Base-by-base conservation (phyloP, 2,329 filamentous ascomycete species). In the Clonostachys sp. region DNA sequence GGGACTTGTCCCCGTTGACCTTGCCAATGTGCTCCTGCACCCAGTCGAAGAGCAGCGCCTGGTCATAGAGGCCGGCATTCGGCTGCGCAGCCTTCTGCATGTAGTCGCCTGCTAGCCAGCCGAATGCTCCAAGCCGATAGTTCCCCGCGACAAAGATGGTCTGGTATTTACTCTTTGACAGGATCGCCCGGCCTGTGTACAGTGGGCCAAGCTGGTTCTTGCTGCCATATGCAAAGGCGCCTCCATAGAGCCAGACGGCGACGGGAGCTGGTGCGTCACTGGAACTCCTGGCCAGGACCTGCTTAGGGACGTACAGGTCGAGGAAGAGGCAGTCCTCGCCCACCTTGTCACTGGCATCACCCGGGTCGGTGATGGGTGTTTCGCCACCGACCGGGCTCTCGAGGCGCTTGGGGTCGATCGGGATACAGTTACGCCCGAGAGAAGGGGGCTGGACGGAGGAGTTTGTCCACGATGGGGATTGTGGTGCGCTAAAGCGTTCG, bases 71-170 rank as follows among this genome's bases (percentile, higher is more conserved):
- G 2, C 87, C 87, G 54, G 82, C 83, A 61, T 91, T 91, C 34
- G 83, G 59, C 48, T 74, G 77, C 3, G 20, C 42, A 6, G 33
- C 30, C n/a, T 44, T 34, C 33, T 44, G 20, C 18, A 79, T 76
- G 53, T 52, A 58, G 54, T 84, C 76, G n/a, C 76, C 66, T 47
- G 80, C 78, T 9, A 91, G 71, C 58, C 90, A 91, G 0, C 88
- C 87, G 54, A 83, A 90, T 0, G 80, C 75, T 0, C 87, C 86
- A 10, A 91, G 85, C 5, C 88, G 82, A 17, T 91, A 91, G 64
- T 89, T 91, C 65, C 89, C 77, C 9, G 75, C 83, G 3, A 91
- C 84, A 1, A 89, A 80, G 0, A 91, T 66, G 33, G 90, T 83
- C 48, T 77, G 67, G 39, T 73, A 71, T n/a, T 78, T 77, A 0